Conservation (phyloP, 2,329 filamentous ascomycete genomes). For the Dothideomycetes sp. region DNA sequence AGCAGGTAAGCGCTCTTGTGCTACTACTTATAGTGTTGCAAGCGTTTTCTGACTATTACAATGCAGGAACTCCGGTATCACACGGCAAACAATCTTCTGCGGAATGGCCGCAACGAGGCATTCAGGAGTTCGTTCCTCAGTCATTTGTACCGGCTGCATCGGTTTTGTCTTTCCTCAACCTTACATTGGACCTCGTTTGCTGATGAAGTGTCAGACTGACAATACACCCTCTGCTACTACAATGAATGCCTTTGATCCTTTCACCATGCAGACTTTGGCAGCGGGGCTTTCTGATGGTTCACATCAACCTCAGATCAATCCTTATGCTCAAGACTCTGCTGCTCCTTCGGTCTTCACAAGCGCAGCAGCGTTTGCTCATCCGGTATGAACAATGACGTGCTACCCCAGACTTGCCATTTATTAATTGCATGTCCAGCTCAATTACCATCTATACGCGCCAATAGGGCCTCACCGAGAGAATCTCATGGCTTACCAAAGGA, state of each 20-base stretch:
- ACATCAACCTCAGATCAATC: constrained; percentile 39
- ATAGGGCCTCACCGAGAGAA: constrained; percentile 74
- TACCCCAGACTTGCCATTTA: neutral
- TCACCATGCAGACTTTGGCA: constrained; percentile 22
- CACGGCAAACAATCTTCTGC: constrained; percentile 35
- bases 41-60: constrained; percentile 9
- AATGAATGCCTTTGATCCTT: constrained; percentile 32
- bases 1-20: constrained; percentile 16
- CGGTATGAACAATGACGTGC: constrained; percentile 17
- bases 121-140: constrained; percentile 45
- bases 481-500: constrained; percentile 72
- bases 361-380: constrained; percentile 44
- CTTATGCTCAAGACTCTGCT: constrained; percentile 65
- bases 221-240: constrained; percentile 21
- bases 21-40: neutral
- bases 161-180: neutral
- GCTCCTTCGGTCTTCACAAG: constrained; percentile 56
- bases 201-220: constrained; percentile 11
- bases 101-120: constrained; percentile 38
- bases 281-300: constrained; percentile 10
- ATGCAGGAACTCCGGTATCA: constrained; percentile 32
- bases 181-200: neutral
- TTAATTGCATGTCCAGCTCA: constrained; percentile 32
- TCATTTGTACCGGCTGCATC: constrained; percentile 39
- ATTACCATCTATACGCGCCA: constrained; percentile 89